These are phyloP conservation scores for Xylaria curta DNA, from an alignment of 495 filamentous ascomycete species.

Conservation along the genomic window DNA sequence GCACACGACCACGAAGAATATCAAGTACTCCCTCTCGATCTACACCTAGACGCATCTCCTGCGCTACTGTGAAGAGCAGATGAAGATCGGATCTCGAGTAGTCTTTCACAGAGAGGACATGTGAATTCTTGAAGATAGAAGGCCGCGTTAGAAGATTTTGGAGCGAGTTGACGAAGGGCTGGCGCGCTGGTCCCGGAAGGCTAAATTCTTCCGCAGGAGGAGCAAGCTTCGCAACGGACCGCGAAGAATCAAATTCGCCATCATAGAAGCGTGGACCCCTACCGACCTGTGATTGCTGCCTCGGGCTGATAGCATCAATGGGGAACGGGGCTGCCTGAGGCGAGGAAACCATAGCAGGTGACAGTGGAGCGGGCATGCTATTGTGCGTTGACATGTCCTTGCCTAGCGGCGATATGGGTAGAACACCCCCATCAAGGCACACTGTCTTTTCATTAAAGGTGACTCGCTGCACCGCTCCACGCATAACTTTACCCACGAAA, in stretches of 20 bases:
- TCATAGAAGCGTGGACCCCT: constrained; percentile 36
- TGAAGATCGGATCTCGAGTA: constrained; percentile 88
- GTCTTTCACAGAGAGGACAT: constrained; percentile 88
- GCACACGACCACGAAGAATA: constrained; percentile 80
- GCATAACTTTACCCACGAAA: constrained; percentile 72
- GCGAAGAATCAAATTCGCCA: constrained; percentile 32
- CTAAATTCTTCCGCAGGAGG: constrained; percentile 58
- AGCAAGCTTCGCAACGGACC: constrained; percentile 30
- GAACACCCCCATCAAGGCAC: constrained; percentile 74
- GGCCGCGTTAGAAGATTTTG: constrained; percentile 71
- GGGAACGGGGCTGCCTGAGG: constrained; percentile 45
- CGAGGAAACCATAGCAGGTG: constrained; percentile 60
- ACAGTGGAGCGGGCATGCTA: constrained; percentile 59
- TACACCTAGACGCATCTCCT: constrained; percentile 94
- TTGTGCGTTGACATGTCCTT: constrained; percentile 79
- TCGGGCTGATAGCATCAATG: constrained; percentile 52
- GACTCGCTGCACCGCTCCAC: constrained; percentile 77
- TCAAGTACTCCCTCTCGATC: constrained; percentile 88
- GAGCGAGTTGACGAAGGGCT: constrained; percentile 49
- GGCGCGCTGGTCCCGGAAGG: constrained; percentile 53
- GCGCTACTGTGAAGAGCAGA: constrained; percentile 91
- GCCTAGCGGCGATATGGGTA: constrained; percentile 63
- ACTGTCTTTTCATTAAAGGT: constrained; percentile 78
- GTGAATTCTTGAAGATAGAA: constrained; percentile 83
- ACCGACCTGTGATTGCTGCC: constrained; percentile 47